Base-by-base conservation (phyloP, 352 stramenopile genomes). In the Elongisporangium prolatum region DNA sequence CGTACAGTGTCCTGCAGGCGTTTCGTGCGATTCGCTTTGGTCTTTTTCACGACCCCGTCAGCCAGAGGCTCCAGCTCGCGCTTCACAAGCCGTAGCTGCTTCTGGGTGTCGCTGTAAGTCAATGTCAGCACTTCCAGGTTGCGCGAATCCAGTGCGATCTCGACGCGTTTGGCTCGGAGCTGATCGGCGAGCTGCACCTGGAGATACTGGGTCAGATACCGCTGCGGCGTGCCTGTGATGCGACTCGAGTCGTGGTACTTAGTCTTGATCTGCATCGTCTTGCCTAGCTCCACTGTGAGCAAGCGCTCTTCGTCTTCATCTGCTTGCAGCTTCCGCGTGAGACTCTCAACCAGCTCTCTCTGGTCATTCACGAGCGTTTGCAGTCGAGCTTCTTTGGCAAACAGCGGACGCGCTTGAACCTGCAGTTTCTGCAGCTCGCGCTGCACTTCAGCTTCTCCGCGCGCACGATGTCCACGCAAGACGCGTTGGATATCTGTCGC, bases 131-230 rank as follows among this genome's bases (percentile, higher is more conserved):
- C 58, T 56, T 96, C 86, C 1, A 92, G 65, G 4, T 69, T 62
- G 1, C 73, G 72, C 9, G 61, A 62, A 54, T 85, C 74, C 54
- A 92, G 74, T 1, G 77, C 78, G 13, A 91, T 74, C 40, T 79
- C 67, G 18, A 91, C 72, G 20, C 84, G 80, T 52, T 89, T 88
- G 11, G 78, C 80, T 21, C 81, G 77, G 21, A 96, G 55, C 55
- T 93, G 79, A 53, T 97, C 90, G 0, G 87, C 80, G 48, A 97
- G 74, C 52, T 94, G 86, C n/a, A 95, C 84, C 66, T 95, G 84
- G 11, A 98, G 64, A 56, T 96, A 98, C 62, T 96, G 89, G n/a
- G 92, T 98, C 22, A 96, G 64, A 67, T 94, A 98, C 11, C 92
- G 84, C 67, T 98, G 92, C 48, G 84, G 88, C 2, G 84, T 93